Evolutionary conservation across 495 filamentous ascomycete genomes (phyloP).

Genomic region (Hypoxylon fuscum): DNA sequence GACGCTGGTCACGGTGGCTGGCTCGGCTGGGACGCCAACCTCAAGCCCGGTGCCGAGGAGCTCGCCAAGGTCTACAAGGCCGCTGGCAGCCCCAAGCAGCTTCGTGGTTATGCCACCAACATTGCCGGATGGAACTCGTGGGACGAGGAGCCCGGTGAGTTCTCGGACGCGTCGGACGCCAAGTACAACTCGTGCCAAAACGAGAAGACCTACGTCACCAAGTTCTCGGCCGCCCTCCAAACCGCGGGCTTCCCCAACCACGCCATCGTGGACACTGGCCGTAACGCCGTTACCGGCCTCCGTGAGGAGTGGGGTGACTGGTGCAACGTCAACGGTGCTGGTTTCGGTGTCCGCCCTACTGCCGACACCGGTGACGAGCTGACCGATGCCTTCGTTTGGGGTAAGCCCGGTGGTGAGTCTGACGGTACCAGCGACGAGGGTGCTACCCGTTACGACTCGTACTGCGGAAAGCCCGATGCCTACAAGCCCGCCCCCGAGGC

Average conservation of each 20-base stretch:
- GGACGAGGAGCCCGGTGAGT: conserved; percentile 70
- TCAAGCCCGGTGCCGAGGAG: conserved; percentile 73
- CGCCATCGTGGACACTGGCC: conserved; percentile 75
- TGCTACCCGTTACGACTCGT: conserved; percentile 73
- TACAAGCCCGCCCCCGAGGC: conserved; percentile 79
- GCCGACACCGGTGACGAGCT: conserved; percentile 68
- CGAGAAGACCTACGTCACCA: conserved; percentile 77
- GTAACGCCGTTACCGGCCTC: conserved; percentile 74
- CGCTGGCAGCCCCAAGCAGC: conserved; percentile 68
- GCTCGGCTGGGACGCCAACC: conserved; percentile 85
- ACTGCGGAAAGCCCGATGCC: conserved; percentile 71
- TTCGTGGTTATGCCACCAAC: conserved; percentile 81
- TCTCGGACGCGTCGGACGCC: conserved; percentile 64
- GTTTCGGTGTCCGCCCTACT: conserved; percentile 76
- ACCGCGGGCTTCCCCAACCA: conserved; percentile 72
- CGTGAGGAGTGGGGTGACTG: conserved; percentile 81
- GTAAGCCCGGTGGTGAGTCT: conserved; percentile 84
- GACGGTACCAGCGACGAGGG: conserved; percentile 75
- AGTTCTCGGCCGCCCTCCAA: conserved; percentile 68
- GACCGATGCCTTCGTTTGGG: conserved; percentile 82
- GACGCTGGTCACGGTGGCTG: conserved; percentile 85
- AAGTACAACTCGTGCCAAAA: conserved; percentile 68
- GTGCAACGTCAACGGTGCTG: conserved; percentile 82
- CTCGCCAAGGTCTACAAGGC: conserved; percentile 72
- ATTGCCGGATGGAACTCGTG: conserved; percentile 81